Percentiles rank a stretch among this genome's conserved stretches.
Evolutionary conservation across 441 rosid species (phyloP).

Genomic region (Euphorbia celastroides): DNA sequence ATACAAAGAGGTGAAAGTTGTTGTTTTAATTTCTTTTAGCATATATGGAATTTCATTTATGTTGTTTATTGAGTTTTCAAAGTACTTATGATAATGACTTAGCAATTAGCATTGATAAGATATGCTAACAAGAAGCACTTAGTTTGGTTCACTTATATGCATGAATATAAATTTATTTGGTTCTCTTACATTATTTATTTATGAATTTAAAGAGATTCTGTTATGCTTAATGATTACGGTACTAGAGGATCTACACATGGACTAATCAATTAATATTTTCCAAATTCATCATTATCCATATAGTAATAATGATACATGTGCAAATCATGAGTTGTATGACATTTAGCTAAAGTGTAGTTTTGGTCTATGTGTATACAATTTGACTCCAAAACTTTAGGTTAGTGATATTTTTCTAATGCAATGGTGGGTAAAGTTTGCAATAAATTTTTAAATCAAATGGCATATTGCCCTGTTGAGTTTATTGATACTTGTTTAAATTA

Average conservation of each 20-base stretch:
- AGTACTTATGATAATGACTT: neutral
- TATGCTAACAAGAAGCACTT: conserved; percentile 16
- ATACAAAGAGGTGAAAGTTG: neutral
- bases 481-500: no score
- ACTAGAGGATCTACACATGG: conserved; percentile 5
- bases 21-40: neutral
- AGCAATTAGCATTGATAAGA: conserved; percentile 17
- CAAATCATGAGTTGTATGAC: conserved; percentile 7
- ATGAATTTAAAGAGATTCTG: neutral
- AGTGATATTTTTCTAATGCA: no score
- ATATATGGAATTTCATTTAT: no score
- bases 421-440: no score
- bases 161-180: neutral
- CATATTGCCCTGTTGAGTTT: no score
- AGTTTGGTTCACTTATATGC: conserved; percentile 1
- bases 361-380: no score
- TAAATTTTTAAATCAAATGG: no score
- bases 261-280: conserved; percentile 11
- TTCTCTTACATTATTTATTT: neutral
- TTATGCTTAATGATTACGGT: neutral
- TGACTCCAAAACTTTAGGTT: no score
- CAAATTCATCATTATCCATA: conserved; percentile 11
- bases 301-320: neutral
- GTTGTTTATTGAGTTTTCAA: no score
- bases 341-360: neutral